These are phyloP conservation scores for Lomentospora prolificans DNA, from an alignment of 2,329 filamentous ascomycete genomes.

Conservation along the genomic window DNA sequence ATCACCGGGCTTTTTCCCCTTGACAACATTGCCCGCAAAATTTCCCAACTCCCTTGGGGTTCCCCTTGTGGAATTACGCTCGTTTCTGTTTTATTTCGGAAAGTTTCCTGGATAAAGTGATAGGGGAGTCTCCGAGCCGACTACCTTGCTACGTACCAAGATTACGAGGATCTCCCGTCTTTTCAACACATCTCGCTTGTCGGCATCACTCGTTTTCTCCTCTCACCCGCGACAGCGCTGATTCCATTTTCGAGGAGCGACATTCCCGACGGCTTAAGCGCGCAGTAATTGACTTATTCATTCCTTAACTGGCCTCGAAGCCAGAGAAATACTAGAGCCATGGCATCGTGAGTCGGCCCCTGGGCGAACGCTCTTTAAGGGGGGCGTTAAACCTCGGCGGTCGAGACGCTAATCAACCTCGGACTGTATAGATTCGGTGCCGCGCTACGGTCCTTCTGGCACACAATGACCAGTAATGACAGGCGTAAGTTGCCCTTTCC, in stretches of 20 bases:
- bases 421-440: constrained; percentile 45
- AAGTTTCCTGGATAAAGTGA: constrained; percentile 5
- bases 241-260: neutral
- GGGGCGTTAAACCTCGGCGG: neutral
- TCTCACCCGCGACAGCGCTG: neutral
- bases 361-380: neutral
- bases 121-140: neutral
- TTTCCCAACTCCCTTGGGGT: neutral
- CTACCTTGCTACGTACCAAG: neutral
- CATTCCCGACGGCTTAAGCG: neutral
- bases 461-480: constrained; percentile 70
- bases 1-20: neutral
- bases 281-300: neutral
- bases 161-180: neutral
- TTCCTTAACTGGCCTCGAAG: neutral
- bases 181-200: neutral
- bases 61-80: neutral
- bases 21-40: neutral
- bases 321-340: neutral
- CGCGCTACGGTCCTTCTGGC: constrained; percentile 88
- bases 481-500: constrained; percentile 40
- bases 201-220: neutral
- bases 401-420: neutral
- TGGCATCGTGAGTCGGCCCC: neutral
- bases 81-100: neutral